A percentile compares a stretch with the other conserved stretches of the same genome.
Evolutionary conservation across 2,329 filamentous ascomycete species (phyloP).

Genomic region (Aspergillus sp.): DNA sequence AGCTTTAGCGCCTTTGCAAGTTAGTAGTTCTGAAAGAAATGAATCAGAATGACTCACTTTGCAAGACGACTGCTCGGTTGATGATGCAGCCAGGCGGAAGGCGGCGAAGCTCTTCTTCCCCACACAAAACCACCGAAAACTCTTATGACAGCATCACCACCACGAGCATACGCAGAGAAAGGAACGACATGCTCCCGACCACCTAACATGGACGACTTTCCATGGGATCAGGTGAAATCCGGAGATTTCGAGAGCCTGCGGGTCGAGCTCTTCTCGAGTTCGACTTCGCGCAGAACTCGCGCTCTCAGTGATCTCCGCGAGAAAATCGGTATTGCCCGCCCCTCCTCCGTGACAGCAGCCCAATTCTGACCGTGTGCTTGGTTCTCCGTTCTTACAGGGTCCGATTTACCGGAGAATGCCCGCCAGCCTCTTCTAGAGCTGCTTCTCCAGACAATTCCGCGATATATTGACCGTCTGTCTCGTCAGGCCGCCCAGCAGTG

Average conservation of each 20-base stretch:
- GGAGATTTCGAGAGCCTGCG: conserved; percentile 42
- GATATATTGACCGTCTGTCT: conserved; percentile 83
- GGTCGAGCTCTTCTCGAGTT: conserved; percentile 43
- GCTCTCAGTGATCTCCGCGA: conserved; percentile 47
- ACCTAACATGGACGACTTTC: conserved; percentile 44
- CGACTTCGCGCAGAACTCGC: conserved; percentile 41
- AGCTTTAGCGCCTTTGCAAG: background rate
- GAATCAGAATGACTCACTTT: conserved; percentile 8
- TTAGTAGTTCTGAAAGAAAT: background rate
- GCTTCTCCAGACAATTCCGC: conserved; percentile 82
- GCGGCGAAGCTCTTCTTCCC: conserved; percentile 22
- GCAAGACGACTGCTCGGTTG: background rate
- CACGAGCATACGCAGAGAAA: conserved; percentile 6
- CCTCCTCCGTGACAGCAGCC: conserved; percentile 1
- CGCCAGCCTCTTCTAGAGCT: conserved; percentile 60
- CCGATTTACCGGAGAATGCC: conserved; percentile 32
- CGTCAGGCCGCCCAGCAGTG: conserved; percentile 81
- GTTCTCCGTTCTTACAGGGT: conserved; percentile 23
- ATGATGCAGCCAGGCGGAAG: conserved; percentile 27
- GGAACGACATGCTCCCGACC: conserved; percentile 30
- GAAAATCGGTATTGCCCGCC: conserved; percentile 38
- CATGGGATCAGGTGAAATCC: conserved; percentile 46
- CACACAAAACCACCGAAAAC: conserved; percentile 33
- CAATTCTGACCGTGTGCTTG: conserved; percentile 15
- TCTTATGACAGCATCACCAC: conserved; percentile 41